phyloP scores from a whole-genome alignment of 129 eudicot species.

The Artemisia tridentata region DNA sequence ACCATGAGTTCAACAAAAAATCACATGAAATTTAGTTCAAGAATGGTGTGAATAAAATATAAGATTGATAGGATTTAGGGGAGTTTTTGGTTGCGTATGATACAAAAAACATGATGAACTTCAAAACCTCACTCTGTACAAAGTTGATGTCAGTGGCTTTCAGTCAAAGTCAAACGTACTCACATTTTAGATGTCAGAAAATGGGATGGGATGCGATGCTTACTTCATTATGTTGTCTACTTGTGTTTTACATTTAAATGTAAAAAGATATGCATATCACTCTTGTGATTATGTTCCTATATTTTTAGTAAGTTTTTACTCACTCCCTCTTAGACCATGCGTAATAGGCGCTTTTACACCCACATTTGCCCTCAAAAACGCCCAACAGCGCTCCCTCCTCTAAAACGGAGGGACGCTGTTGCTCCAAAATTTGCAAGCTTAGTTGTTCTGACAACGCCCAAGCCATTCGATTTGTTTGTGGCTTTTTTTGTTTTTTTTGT shows the following conservation, averaged over 20 bases:
- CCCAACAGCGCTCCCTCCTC: no score
- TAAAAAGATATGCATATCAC: constrained; percentile 34
- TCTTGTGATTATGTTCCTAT: constrained; percentile 15
- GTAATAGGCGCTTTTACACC: no score
- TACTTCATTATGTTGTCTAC: constrained; percentile 33
- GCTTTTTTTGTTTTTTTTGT: no score
- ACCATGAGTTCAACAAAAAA: no score
- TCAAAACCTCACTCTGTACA: constrained; percentile 19
- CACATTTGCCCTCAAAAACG: no score
- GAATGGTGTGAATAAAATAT: background rate
- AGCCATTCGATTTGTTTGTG: no score
- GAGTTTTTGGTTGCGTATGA: constrained; percentile 16
- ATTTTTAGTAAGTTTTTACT: no score
- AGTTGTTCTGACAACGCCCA: no score
- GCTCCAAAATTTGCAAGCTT: no score
- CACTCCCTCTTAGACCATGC: no score
- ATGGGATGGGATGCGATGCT: constrained; percentile 29
- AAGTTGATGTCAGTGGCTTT: constrained; percentile 38
- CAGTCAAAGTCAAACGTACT: constrained; percentile 39
- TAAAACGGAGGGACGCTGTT: no score
- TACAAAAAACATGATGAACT: constrained; percentile 23
- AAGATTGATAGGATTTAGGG: constrained; percentile 15
- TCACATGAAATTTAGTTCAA: no score
- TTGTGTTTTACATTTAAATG: constrained; percentile 16
- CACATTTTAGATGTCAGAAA: constrained; percentile 37